Conservation (phyloP, 2,329 filamentous ascomycete genomes). For the Onygena corvina region DNA sequence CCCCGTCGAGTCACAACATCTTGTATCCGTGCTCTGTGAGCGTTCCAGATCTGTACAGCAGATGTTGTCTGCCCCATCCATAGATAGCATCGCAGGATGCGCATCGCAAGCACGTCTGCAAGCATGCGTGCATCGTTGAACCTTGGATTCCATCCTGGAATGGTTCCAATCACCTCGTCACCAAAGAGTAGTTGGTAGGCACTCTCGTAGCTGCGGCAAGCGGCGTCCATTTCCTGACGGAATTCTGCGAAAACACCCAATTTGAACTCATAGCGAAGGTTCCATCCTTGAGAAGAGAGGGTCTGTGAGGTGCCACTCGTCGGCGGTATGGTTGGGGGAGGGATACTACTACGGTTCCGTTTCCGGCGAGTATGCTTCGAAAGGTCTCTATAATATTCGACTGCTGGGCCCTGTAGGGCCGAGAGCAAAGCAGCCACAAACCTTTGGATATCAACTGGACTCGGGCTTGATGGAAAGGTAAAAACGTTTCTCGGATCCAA, state of each 20-base stretch:
- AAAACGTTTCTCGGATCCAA: slow-evolving; percentile 78
- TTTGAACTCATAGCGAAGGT: slow-evolving; percentile 90
- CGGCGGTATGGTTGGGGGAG: slow-evolving; percentile 69
- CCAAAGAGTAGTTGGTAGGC: slow-evolving; percentile 76
- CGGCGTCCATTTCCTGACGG: slow-evolving; percentile 79
- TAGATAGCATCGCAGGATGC: slow-evolving; percentile 68
- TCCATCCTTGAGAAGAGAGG: slow-evolving; percentile 77
- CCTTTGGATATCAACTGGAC: slow-evolving; percentile 56
- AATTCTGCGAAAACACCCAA: slow-evolving; percentile 84
- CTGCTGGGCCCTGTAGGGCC: slow-evolving; percentile 58
- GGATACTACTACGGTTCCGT: slow-evolving; percentile 63
- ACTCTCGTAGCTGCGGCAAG: slow-evolving; percentile 72
- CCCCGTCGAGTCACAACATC: slow-evolving; percentile 73
- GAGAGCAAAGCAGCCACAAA: slow-evolving; percentile 63
- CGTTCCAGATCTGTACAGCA: slow-evolving; percentile 68
- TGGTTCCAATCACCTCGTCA: slow-evolving; percentile 72
- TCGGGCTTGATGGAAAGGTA: slow-evolving; percentile 64
- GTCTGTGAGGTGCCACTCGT: slow-evolving; percentile 76
- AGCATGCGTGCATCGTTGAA: slow-evolving; percentile 90
- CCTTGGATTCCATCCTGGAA: slow-evolving; percentile 76
- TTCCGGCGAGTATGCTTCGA: slow-evolving; percentile 88
- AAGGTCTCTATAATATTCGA: slow-evolving; percentile 88
- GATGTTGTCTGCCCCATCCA: slow-evolving; percentile 68
- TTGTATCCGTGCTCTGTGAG: slow-evolving; percentile 60
- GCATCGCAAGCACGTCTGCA: slow-evolving; percentile 67